Percentiles rank a stretch among this genome's conserved stretches.
phyloP scores from a whole-genome alignment of 1,284 basidiomycete genomes.

The Quambalaria eucalypti region DNA sequence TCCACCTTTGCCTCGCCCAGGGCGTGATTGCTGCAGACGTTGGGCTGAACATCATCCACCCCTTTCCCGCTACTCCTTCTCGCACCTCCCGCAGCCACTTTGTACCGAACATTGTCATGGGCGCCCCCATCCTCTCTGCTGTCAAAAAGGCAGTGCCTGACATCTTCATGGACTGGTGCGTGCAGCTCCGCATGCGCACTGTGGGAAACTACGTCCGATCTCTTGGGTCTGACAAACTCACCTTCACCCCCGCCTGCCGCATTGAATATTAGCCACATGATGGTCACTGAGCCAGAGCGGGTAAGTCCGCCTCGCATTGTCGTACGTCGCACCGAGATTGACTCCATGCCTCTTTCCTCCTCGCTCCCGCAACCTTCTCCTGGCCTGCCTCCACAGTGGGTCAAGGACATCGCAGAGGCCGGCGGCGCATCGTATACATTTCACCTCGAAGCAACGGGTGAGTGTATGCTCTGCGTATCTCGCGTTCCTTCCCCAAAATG shows the following conservation, averaged over 20 bases:
- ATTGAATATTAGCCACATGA: slow-evolving; percentile 68
- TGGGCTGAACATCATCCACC: not conserved
- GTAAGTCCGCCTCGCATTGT: slow-evolving; percentile 52
- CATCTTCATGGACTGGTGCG: slow-evolving; percentile 84
- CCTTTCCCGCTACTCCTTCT: slow-evolving; percentile 10
- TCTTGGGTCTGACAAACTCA: not conserved
- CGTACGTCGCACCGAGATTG: not conserved
- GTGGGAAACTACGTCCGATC: not conserved
- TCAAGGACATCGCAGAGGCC: slow-evolving; percentile 86
- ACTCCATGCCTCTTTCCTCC: not conserved
- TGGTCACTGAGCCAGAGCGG: slow-evolving; percentile 88
- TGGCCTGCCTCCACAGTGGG: slow-evolving; percentile 65
- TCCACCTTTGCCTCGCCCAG: not conserved
- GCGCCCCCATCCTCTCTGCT: slow-evolving; percentile 76
- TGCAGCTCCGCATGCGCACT: too few relatives aligned
- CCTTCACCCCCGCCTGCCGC: slow-evolving; percentile 40
- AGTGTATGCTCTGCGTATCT: slow-evolving; percentile 37
- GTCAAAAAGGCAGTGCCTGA: slow-evolving; percentile 82
- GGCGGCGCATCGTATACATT: slow-evolving; percentile 94
- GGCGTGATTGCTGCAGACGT: too few relatives aligned
- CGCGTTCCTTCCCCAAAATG: too few relatives aligned
- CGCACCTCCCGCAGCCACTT: slow-evolving; percentile 57
- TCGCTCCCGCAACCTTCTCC: too few relatives aligned
- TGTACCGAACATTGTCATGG: slow-evolving; percentile 72
- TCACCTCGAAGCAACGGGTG: slow-evolving; percentile 80